A percentile compares a stretch with the other conserved stretches of the same genome.
These are phyloP conservation scores for Triticum monococcum DNA, from an alignment of 176 grass and related monocot species.

Conservation along the genomic window DNA sequence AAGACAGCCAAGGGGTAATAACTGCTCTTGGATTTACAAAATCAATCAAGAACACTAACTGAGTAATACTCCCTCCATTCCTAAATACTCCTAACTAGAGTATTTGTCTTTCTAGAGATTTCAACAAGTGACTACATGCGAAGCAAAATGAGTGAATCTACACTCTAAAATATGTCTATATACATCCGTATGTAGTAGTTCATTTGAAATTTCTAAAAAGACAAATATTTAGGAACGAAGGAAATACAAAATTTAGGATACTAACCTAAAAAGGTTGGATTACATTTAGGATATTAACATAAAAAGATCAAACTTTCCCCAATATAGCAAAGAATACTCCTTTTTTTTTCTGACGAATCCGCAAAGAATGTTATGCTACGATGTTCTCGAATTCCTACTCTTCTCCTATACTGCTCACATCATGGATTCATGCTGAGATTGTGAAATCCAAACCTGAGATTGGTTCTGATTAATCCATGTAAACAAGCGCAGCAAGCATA, in stretches of 20 bases:
- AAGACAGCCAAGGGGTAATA: background rate
- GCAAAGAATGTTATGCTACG: background rate
- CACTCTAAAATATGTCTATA: no score
- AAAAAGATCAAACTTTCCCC: constrained; percentile 3
- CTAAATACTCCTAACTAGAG: no score
- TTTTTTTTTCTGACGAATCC: background rate
- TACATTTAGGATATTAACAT: background rate
- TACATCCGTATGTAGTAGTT: no score
- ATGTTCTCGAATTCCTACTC: background rate
- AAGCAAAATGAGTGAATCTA: no score
- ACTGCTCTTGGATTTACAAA: background rate
- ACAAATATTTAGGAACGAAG: no score
- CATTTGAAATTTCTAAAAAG: no score
- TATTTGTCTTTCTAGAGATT: no score
- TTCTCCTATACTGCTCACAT: background rate
- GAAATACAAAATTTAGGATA: background rate
- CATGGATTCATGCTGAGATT: background rate
- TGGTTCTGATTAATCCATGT: background rate
- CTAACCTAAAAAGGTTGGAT: background rate
- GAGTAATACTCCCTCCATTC: no score
- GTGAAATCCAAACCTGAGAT: background rate
- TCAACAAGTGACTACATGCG: no score
- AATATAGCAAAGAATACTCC: background rate
- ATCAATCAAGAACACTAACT: background rate
- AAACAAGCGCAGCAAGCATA: background rate